Evolutionary conservation across 1,139 yeast genomes (phyloP).

Genomic region (Suhomyces coccinellae): DNA sequence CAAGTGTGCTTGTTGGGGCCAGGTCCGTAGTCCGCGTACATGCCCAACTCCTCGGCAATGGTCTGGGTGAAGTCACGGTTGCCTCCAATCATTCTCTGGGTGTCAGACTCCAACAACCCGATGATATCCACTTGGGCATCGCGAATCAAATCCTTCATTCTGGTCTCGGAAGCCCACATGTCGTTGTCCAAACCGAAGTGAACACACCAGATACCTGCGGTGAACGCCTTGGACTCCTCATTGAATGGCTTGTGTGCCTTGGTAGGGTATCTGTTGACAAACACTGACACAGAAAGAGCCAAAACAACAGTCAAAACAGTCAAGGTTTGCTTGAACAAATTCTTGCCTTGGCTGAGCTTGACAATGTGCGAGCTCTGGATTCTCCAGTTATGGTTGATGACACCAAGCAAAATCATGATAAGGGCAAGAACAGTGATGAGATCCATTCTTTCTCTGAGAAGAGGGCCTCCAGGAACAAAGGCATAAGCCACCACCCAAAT

Average conservation of each 20-base stretch:
- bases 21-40: constrained; percentile 96
- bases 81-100: constrained; percentile 92
- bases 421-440: constrained; percentile 52
- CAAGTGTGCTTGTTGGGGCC: constrained; percentile 98
- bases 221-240: constrained; percentile 70
- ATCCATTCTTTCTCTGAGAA: constrained; percentile 86
- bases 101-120: constrained; percentile 89
- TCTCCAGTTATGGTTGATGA: constrained; percentile 35
- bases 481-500: constrained; percentile 99
- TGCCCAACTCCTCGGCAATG: constrained; percentile 87
- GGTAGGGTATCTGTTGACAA: constrained; percentile 61
- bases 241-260: constrained; percentile 69
- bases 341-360: constrained; percentile 22
- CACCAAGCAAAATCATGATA: constrained; percentile 47
- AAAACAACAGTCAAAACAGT: constrained; percentile 30
- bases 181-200: constrained; percentile 97
- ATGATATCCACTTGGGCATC: constrained; percentile 90
- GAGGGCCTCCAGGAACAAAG: constrained; percentile 91
- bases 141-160: constrained; percentile 79
- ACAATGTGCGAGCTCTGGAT: constrained; percentile 21
- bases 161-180: constrained; percentile 94
- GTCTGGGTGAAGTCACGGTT: constrained; percentile 91
- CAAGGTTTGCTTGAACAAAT: constrained; percentile 25
- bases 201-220: constrained; percentile 97
- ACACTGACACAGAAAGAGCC: constrained; percentile 37